Evolutionary conservation across 2,329 filamentous ascomycete species (phyloP), one percentile per base, ranked within the genome.

Genomic region (Erysiphe neolycopersici): DNA sequence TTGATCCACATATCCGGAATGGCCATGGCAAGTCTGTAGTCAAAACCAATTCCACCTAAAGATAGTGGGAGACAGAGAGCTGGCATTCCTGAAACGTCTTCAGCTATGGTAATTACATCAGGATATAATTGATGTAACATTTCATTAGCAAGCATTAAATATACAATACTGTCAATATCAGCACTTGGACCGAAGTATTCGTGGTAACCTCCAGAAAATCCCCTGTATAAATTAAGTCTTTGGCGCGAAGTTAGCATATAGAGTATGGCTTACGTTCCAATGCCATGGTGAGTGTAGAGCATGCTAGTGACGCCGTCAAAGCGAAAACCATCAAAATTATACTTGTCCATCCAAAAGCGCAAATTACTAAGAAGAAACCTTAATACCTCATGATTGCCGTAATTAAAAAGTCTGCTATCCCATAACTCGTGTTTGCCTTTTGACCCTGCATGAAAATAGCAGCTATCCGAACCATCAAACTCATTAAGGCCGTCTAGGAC

Each of bases 1-100:
- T 98, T 98, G 68, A 98, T 98, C 74, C 91, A 98, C 73, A 98
- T 81, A 59, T 98, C 89, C 4, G 89, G 89, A 48, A 98, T 76
- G 4, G 89, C 89, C 89, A 98, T 98, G 44, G 85, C 85, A 30
- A 98, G 72, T 51, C 89, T 75, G 61, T 98, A 98, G 62, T 98
- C 89, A 58, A 98, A 98, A 22, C 89, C 89, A 51, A 95, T 74
- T 48, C 89, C 89, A 16, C 89, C 89, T 1, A 94, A 66, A 1
- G 79, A 76, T 35, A 94, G 65, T 6, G 81, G 75, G 33, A 98
- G 61, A 60, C 89, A 95, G 41, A 98, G 66, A n/a, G 84, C 87
- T 14, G 89, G 89, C 89, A 98, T 98, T 16, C 89, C 89, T 8
- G 87, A 95, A 10, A 98, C 89, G 57, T 98, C 89, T 59, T 98